phyloP scores from a whole-genome alignment of 108 stramenopile genomes.

The Pseudonitzschia pungens region DNA sequence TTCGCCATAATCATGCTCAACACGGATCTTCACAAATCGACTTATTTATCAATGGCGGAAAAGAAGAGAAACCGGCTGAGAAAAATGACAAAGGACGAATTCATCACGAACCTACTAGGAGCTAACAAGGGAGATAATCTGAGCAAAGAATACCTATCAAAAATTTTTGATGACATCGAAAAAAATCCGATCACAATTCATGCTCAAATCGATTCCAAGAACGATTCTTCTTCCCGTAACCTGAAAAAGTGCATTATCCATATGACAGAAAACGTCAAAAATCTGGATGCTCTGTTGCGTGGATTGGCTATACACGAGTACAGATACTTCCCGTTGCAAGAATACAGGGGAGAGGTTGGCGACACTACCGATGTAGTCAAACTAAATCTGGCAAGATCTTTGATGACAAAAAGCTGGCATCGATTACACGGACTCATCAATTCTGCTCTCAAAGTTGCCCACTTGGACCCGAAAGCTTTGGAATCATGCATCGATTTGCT shows the following conservation, averaged over 20 bases:
- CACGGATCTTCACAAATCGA: constrained; percentile 92
- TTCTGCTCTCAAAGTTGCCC: constrained; percentile 64
- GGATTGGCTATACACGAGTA: constrained; percentile 66
- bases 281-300: constrained; percentile 70
- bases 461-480: constrained; percentile 68
- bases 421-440: constrained; percentile 79
- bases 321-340: constrained; percentile 48
- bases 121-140: constrained; percentile 67
- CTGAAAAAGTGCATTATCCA: constrained; percentile 8
- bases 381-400: constrained; percentile 44
- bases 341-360: constrained; percentile 24
- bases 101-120: constrained; percentile 85
- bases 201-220: constrained; percentile 12
- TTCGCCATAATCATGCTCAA: constrained; percentile 98
- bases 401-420: constrained; percentile 67
- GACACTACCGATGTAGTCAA: constrained; percentile 24
- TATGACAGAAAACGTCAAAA: constrained; percentile 65
- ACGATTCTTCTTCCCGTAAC: background rate
- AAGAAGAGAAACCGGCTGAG: constrained; percentile 37
- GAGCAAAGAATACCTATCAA: constrained; percentile 63
- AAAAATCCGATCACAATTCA: constrained; percentile 58
- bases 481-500: constrained; percentile 72
- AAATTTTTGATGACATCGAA: constrained; percentile 81
- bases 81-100: constrained; percentile 90
- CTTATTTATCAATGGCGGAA: background rate